These are phyloP conservation scores for Populus hybrid DNA, from an alignment of 441 rosid genomes.

Conservation along the genomic window DNA sequence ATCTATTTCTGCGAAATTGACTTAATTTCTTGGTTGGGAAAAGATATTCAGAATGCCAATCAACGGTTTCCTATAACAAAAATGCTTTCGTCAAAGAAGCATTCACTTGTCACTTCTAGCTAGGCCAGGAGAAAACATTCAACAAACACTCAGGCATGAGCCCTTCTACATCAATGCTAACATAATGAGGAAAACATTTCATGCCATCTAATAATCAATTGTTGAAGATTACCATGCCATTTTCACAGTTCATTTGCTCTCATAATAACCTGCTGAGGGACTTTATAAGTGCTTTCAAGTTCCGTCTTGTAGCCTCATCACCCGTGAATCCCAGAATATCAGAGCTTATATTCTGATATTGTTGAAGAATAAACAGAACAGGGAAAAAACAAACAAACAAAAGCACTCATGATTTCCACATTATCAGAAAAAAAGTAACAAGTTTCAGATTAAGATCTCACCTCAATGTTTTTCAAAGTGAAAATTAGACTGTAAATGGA, in stretches of 20 bases:
- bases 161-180: slow-evolving; percentile 12
- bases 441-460: slow-evolving; percentile 22
- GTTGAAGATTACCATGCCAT: background rate
- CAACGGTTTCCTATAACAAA: slow-evolving; percentile 10
- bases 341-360: slow-evolving; percentile 80
- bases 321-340: slow-evolving; percentile 94
- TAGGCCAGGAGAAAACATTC: background rate
- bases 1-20: background rate
- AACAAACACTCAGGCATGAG: slow-evolving; percentile 5
- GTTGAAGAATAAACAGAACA: background rate
- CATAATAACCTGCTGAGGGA: slow-evolving; percentile 86
- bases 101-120: background rate
- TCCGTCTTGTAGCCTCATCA: slow-evolving; percentile 77
- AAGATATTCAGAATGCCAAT: slow-evolving; percentile 1
- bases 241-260: slow-evolving; percentile 20
- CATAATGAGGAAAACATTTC: slow-evolving; percentile 11
- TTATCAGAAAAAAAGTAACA: background rate
- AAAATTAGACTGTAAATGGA: slow-evolving; percentile 77
- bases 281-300: slow-evolving; percentile 79
- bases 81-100: background rate
- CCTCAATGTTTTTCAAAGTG: slow-evolving; percentile 93
- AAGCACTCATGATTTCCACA: background rate
- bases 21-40: background rate
- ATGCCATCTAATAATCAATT: slow-evolving; percentile 13
- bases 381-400: background rate